These are phyloP conservation scores for Salix arbutifolia DNA, from an alignment of 345 rosid species.

Conservation along the genomic window DNA sequence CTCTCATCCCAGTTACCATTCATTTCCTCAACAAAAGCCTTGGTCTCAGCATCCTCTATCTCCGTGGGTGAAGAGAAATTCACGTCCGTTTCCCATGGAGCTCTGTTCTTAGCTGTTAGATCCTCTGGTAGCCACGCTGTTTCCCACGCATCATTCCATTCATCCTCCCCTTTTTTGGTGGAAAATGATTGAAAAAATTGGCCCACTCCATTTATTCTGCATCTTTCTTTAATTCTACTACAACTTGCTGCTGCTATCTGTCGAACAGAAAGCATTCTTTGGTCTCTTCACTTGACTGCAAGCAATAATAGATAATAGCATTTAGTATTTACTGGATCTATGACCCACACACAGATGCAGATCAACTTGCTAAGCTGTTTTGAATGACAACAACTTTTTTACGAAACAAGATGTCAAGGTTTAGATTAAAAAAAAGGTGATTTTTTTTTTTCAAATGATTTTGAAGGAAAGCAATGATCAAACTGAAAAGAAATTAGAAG, in stretches of 20 bases:
- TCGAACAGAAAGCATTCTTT: conserved; percentile 2
- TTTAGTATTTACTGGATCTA: no score
- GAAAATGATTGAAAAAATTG: conserved; percentile 25
- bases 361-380: no score
- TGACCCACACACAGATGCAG: no score
- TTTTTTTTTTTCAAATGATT: no score
- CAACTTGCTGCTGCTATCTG: neutral
- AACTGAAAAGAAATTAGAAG: no score
- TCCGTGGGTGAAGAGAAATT: conserved; percentile 45
- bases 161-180: conserved; percentile 49
- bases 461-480: no score
- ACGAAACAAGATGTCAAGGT: no score
- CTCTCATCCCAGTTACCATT: conserved; percentile 82
- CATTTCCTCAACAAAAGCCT: conserved; percentile 93
- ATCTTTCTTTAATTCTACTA: neutral
- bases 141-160: conserved; percentile 96
- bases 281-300: no score
- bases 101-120: conserved; percentile 45
- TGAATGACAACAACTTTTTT: no score
- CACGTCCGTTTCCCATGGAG: conserved; percentile 83
- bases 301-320: no score
- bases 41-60: conserved; percentile 65
- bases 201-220: neutral
- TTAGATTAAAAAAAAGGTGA: no score
- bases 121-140: conserved; percentile 87